Evolutionary conservation across 164 flowering plant species (phyloP), one percentile per base, ranked within the genome.

Genomic region (Warburgia ugandensis): DNA sequence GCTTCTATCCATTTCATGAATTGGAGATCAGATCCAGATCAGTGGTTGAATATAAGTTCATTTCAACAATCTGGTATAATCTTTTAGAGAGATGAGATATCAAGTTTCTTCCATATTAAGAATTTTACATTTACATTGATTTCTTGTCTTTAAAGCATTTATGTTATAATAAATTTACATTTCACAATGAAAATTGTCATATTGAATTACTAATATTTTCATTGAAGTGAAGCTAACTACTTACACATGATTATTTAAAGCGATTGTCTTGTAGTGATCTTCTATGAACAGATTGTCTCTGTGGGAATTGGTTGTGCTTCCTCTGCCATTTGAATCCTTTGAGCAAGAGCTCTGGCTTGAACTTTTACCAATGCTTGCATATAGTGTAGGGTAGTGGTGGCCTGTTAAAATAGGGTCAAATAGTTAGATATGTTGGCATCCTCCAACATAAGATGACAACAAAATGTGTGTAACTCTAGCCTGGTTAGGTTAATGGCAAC

Each of bases 301-400:
- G 84, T 82, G 37, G 61, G 54, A 45, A 36, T 12, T 23, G 64
- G 60, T 13, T 64, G 70, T 36, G 50, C 39, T 19, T 84, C 86
- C 36, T 79, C 91, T 14, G 60, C 62, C 75, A 72, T 61, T 31
- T 61, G 68, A 42, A 81, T 64, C 64, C 98, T 72, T 51, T 83
- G 95, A 8, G 84, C 86, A 16, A 84, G 71, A 52, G 94, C 94
- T 68, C 91, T 66, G 0, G 81, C 82, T 64, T 87, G 97, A 45
- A 59, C 89, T 0, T 75, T 79, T 45, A 85, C 69, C 66, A 87
- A 64, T 23, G 96, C 95, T 65, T 91, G 94, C 92, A 91, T 87
- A 52, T 92, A 83, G 48, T 86, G 67, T n/a, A 91, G 86, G 4
- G 97, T 83, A 7, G 87, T 84, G 1, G 86, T 75, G 35, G 96